Evolutionary conservation across 2,329 filamentous ascomycete species (phyloP).

Genomic region (Penicillium sp.): DNA sequence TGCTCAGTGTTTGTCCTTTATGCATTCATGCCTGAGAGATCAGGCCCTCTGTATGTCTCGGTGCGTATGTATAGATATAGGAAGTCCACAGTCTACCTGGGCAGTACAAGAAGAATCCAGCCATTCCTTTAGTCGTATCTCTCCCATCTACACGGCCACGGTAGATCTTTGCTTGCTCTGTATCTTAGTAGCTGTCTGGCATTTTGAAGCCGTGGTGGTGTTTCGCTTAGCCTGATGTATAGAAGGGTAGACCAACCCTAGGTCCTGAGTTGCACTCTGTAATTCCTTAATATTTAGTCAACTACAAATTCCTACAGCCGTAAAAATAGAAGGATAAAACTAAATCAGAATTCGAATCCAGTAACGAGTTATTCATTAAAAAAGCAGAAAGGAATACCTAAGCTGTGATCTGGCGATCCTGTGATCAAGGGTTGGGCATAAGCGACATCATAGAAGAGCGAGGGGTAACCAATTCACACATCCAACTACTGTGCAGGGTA

Average conservation of each 20-base stretch:
- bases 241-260: neutral
- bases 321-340: neutral
- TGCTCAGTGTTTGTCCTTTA: neutral
- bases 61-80: neutral
- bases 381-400: neutral
- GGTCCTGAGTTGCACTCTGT: too few species aligned
- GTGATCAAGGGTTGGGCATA: neutral
- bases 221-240: neutral
- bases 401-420: neutral
- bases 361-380: neutral
- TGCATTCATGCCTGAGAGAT: neutral
- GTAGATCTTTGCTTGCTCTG: neutral
- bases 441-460: neutral
- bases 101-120: neutral
- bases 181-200: neutral
- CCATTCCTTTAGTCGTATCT: neutral
- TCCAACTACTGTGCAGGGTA: constrained; percentile 1
- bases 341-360: neutral
- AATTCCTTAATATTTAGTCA: neutral
- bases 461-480: neutral
- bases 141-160: neutral
- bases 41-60: neutral
- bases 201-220: neutral
- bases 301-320: neutral
- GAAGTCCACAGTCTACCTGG: neutral